Evolutionary conservation across 352 stramenopile genomes (phyloP), one percentile per base, ranked within the genome.

Genomic region (Thraustochytrium striatum): DNA sequence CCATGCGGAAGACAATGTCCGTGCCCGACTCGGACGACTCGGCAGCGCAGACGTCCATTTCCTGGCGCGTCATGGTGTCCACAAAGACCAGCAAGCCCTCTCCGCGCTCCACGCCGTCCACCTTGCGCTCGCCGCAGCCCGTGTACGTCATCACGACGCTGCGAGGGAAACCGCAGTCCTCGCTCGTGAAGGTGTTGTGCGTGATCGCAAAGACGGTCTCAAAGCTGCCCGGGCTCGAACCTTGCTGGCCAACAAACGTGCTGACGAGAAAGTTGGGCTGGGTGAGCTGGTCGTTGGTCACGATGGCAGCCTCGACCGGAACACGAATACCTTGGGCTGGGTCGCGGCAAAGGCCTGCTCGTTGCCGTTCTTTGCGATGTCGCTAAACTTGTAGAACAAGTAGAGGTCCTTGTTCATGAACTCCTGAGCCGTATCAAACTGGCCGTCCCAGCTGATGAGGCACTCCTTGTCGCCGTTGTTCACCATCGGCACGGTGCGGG

Each of bases 241-340:
- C 55, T 13, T 47, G 39, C 39, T 13, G 39, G 25, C 28, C 55
- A 5, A 33, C 13, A 2, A 61, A 61, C 0, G 19, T 36, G 3
- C 39, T 30, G 7, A 61, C 55, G 39, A 61, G 36, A 36, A 61
- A 61, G 55, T 61, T 61, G 25, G 55, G 55, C 55, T 61, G 55
- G 28, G 36, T 8, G 32, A 61, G 9, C 7, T 61, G 28, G 55
- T 61, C 55, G 16, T 41, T 61, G 3, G 55, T 61, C 16, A 61
- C 28, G 55, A 61, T 61, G 55, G 28, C 28, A 7, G n/a, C 21
- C 7, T 21, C 32, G 28, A 38, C 55, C 28, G 55, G 55, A n/a
- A n/a, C n/a, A n/a, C n/a, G n/a, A n/a, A n/a, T n/a, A n/a, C n/a
- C n/a, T n/a, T n/a, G n/a, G n/a, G n/a, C n/a, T n/a, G n/a, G n/a